These are phyloP conservation scores for Cyclotella choctawhatcheeana DNA, from an alignment of 108 stramenopile genomes.

Conservation along the genomic window DNA sequence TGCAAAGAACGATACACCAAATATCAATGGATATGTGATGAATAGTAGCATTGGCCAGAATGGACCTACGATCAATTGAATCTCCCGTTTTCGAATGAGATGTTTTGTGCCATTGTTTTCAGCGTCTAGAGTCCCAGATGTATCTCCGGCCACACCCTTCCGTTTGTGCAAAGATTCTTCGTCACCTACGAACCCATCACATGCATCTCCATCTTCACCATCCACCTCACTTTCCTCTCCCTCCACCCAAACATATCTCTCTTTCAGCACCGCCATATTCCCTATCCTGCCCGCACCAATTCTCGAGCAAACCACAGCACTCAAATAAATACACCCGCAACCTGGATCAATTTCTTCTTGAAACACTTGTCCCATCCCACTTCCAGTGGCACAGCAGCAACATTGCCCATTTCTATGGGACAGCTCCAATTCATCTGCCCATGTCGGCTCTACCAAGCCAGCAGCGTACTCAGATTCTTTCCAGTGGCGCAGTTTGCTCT, in stretches of 20 bases:
- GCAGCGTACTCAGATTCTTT: conserved; percentile 73
- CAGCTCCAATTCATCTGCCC: conserved; percentile 66
- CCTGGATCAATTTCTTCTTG: conserved; percentile 62
- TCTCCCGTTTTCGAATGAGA: conserved; percentile 44
- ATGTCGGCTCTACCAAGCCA: conserved; percentile 76
- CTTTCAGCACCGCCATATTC: conserved; percentile 85
- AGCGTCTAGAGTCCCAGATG: not conserved
- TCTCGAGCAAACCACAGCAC: conserved; percentile 66
- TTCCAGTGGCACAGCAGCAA: conserved; percentile 30
- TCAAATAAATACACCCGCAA: conserved; percentile 71
- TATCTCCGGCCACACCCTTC: conserved; percentile 8
- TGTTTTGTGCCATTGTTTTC: conserved; percentile 17
- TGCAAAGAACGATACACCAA: conserved; percentile 60
- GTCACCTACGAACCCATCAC: conserved; percentile 49
- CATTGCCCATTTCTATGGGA: conserved; percentile 20
- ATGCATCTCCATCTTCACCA: conserved; percentile 28
- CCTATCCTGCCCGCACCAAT: conserved; percentile 83
- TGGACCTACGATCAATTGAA: conserved; percentile 81
- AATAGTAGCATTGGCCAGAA: conserved; percentile 93
- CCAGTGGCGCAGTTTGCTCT: conserved; percentile 64
- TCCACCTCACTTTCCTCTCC: conserved; percentile 59
- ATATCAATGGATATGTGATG: conserved; percentile 89
- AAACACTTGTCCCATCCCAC: conserved; percentile 24
- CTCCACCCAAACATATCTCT: conserved; percentile 72
- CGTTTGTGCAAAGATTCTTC: conserved; percentile 35